Evolutionary conservation across 2,329 filamentous ascomycete species (phyloP), one percentile per base, ranked within the genome.

Genomic region (Xylaria multiplex): DNA sequence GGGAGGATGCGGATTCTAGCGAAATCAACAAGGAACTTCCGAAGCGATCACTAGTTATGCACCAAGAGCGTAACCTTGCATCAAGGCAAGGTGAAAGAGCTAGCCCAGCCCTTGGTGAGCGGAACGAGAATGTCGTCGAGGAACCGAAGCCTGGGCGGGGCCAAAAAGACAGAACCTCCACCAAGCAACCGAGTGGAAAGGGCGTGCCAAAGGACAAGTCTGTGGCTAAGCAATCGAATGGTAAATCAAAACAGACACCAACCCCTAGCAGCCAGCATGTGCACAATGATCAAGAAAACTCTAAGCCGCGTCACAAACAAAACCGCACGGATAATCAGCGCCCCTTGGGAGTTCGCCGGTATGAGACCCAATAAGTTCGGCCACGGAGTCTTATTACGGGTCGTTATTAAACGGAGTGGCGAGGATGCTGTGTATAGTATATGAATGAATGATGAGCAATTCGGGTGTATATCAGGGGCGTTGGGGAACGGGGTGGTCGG

Each of bases 1-100:
- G 91, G 81, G 91, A 93, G 72, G 88, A 91, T 72, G 77, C 92
- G 59, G 83, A 88, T 64, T 74, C 77, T 22, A 72, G 72, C 22
- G 63, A 68, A 53, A 46, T 68, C 16, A 58, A 59, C 22, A 62
- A 70, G 43, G 59, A 64, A 8, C 32, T 59, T 58, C 49, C 56
- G 30, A 65, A 70, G 50, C 49, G 49, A 49, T 42, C 62, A 24
- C 32, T 62, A 11, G 40, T 35, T 13, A 53, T 60, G 45, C 22
- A 59, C 8, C 22, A 66, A 59, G 67, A 65, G 19, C 68, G 59
- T 6, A 37, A 37, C 40, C 22, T 30, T 63, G 32, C 49, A 32
- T 52, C 19, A 9, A 55, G 19, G 37, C 55, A 40, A 9, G 24
- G 32, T 16, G 35, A 52, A 27, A 59, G 6, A 42, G 5, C 8